Evolutionary conservation across 768 basidiomycete species (phyloP).

Genomic region (Calocybe cyanea): DNA sequence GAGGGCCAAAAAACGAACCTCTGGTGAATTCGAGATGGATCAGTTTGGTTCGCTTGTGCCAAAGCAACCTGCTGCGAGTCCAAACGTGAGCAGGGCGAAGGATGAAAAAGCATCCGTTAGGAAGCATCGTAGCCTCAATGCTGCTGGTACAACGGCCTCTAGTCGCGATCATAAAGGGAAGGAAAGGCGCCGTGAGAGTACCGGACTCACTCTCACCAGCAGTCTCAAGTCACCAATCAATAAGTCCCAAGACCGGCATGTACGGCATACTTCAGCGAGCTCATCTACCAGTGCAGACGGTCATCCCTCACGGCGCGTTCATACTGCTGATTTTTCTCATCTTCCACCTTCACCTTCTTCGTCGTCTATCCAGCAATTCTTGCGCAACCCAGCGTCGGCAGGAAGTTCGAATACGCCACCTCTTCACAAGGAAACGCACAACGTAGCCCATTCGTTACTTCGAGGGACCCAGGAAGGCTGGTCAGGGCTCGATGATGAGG

Average conservation of each 20-base stretch:
- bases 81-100: constrained; percentile 33
- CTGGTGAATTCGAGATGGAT: constrained; percentile 81
- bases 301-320: constrained; percentile 53
- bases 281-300: constrained; percentile 58
- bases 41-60: constrained; percentile 58
- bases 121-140: constrained; percentile 71
- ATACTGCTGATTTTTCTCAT: constrained; percentile 80
- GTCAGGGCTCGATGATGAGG: constrained; percentile 84
- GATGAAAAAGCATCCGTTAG: constrained; percentile 53
- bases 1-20: constrained; percentile 70
- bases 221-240: constrained; percentile 30
- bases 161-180: constrained; percentile 44
- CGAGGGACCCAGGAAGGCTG: constrained; percentile 89
- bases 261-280: constrained; percentile 64
- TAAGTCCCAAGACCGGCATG: constrained; percentile 44
- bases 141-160: constrained; percentile 33
- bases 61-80: constrained; percentile 41
- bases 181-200: constrained; percentile 54
- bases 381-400: constrained; percentile 51
- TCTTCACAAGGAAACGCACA: constrained; percentile 41
- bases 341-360: constrained; percentile 89
- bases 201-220: constrained; percentile 38
- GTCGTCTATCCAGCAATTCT: constrained; percentile 83
- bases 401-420: constrained; percentile 36
- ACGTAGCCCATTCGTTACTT: constrained; percentile 80